Evolutionary conservation across 2,329 filamentous ascomycete species (phyloP).

Genomic region (Fusarium liriodendri): DNA sequence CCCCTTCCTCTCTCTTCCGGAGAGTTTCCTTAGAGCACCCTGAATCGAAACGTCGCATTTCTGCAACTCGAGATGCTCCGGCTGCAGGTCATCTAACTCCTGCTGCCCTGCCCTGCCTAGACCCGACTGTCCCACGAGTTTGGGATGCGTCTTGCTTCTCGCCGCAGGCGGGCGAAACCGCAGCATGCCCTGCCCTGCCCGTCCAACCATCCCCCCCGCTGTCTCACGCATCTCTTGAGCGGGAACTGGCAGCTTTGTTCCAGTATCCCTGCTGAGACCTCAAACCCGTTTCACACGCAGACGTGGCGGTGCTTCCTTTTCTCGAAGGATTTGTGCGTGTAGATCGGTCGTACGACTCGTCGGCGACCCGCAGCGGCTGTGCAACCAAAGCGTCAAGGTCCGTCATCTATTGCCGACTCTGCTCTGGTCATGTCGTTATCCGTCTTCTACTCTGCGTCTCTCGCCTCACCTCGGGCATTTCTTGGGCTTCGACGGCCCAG

Average conservation of each 20-base stretch:
- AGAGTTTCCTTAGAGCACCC: constrained; percentile 14
- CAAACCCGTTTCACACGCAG: constrained; percentile 27
- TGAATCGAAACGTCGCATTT: constrained; percentile 31
- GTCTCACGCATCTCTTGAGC: constrained; percentile 16
- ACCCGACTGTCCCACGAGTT: constrained; percentile 27
- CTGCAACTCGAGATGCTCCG: constrained; percentile 36
- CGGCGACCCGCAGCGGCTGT: constrained; percentile 17
- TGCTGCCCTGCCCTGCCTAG: constrained; percentile 15
- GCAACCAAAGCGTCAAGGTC: constrained; percentile 15
- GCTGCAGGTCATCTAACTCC: constrained; percentile 42
- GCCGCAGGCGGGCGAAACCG: constrained; percentile 2
- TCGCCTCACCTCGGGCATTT: not conserved
- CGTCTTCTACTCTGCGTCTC: not conserved
- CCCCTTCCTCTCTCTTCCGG: not conserved
- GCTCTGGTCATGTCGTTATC: constrained; percentile 13
- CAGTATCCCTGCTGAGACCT: constrained; percentile 10
- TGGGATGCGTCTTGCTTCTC: constrained; percentile 30
- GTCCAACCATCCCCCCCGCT: not conserved
- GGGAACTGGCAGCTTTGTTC: constrained; percentile 17
- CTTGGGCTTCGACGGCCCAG: constrained; percentile 2
- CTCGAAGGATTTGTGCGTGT: constrained; percentile 35
- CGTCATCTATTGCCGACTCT: constrained; percentile 21
- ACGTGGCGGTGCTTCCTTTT: constrained; percentile 39
- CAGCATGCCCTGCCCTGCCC: not conserved
- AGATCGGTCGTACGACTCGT: constrained; percentile 30